Evolutionary conservation across 768 basidiomycete species (phyloP).

Genomic region (Auriscalpium vulgare): DNA sequence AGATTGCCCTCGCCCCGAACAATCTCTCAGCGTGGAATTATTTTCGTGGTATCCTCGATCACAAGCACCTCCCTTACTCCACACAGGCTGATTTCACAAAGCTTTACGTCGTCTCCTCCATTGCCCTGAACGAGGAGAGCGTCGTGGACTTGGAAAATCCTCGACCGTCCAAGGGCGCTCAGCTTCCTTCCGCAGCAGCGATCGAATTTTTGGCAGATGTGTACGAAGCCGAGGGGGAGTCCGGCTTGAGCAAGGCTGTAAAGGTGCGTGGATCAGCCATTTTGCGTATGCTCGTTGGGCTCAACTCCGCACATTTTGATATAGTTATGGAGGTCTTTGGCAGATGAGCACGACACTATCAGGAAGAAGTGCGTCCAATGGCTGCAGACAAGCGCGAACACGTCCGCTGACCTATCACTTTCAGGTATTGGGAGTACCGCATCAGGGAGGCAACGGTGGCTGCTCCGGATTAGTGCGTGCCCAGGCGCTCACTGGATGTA

Average conservation of each 20-base stretch:
- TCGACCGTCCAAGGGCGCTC: constrained; percentile 51
- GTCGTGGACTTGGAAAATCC: constrained; percentile 72
- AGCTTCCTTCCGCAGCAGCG: constrained; percentile 71
- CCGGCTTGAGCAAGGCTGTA: constrained; percentile 31
- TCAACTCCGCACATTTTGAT: not conserved
- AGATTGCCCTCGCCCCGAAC: constrained; percentile 81
- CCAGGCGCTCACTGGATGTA: too few relatives aligned
- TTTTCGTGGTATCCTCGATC: constrained; percentile 74
- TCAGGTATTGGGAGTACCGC: constrained; percentile 75
- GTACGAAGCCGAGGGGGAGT: constrained; percentile 49
- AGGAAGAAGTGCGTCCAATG: constrained; percentile 53
- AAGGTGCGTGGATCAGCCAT: constrained; percentile 18
- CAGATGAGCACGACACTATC: constrained; percentile 62
- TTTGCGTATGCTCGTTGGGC: not conserved
- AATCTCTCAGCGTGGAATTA: constrained; percentile 98
- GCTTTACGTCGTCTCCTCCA: constrained; percentile 45
- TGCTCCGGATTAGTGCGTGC: not conserved
- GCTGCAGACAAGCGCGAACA: constrained; percentile 5
- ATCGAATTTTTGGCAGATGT: constrained; percentile 83
- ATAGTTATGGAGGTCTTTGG: constrained; percentile 67
- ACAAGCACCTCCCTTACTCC: constrained; percentile 50
- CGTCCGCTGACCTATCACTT: constrained; percentile 13
- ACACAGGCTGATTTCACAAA: constrained; percentile 49
- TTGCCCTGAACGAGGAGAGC: constrained; percentile 26
- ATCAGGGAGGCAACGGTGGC: constrained; percentile 40